Base-by-base conservation (phyloP, 2,329 filamentous ascomycete species). In the Penicillium thymicola region DNA sequence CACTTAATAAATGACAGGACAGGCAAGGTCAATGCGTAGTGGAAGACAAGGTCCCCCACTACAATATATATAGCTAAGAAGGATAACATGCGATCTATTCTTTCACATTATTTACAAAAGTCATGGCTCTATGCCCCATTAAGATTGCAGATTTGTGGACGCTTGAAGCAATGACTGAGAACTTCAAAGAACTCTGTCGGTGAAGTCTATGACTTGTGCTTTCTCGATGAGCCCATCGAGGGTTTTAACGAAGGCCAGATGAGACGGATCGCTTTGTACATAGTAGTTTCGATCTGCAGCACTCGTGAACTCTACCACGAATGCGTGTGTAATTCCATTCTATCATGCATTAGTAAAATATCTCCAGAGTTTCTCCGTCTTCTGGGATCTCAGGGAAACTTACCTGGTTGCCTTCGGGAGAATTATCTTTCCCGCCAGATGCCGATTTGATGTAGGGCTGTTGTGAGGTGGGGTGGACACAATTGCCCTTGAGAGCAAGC, bases 261-360 rank as follows among this genome's bases (percentile, higher is more conserved):
- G 88, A 9, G 74, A 81, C 1, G 86, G 85, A 63, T 92, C 89
- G 30, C 84, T 74, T 50, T 82, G 72, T 7, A 88, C 72, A 67
- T 91, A 92, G 65, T 89, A 90, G 58, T 85, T 80, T 45, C 87
- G 77, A 67, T 92, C 88, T 59, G 83, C 81, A 18, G 77, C 76
- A 23, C 71, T 86, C 10, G 81, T 79, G 57, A 92, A 91, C 63
- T 89, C 83, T 23, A 82, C 79, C 2, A 92, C 81, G 60, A 91
- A 91, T 0, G 79, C 85, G 67, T 92, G 88, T 0, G 86, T 86
- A 49, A 87, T 82, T 0, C 82, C 87, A 47, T 81, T 78, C 86
- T 34, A 50, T 51, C 23, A 44, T 16, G 18, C 18, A 45, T 59
- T 7, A 47, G 36, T 41, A 11, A 51, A 32, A n/a, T 40, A 7